A percentile compares a stretch with the other conserved stretches of the same genome.
Conservation (phyloP, 345 rosid species). For the Syzygium jambos region DNA sequence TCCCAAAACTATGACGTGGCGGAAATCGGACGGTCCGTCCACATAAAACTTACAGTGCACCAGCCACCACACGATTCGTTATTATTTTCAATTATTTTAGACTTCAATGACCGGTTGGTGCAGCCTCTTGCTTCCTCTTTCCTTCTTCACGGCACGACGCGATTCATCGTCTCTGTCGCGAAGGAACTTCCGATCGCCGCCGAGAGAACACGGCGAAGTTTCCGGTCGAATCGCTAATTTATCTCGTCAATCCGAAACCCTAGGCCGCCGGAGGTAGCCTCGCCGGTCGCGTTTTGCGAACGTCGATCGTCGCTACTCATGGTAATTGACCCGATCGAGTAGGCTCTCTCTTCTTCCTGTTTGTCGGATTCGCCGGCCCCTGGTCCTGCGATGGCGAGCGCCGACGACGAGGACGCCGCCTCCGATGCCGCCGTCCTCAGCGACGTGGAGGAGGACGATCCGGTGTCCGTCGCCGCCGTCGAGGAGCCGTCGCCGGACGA, state of each 20-base stretch:
- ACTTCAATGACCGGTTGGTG: neutral
- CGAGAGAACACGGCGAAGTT: neutral
- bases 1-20: neutral
- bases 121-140: neutral
- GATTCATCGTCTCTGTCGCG: neutral
- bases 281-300: neutral
- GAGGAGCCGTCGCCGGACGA: conserved; percentile 33
- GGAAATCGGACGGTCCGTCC: neutral
- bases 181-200: neutral
- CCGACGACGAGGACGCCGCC: conserved; percentile 51
- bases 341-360: neutral
- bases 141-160: neutral
- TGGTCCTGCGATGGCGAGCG: conserved; percentile 34
- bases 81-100: neutral
- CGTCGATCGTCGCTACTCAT: neutral
- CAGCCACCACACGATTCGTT: neutral
- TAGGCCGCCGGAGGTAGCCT: neutral
- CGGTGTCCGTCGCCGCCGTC: conserved; percentile 33
- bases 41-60: neutral
- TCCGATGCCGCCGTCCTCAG: conserved; percentile 77
- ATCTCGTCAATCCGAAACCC: neutral
- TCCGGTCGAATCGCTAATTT: neutral
- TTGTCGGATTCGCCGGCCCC: neutral
- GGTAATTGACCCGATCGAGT: neutral
- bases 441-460: conserved; percentile 82